Evolutionary conservation across 2,329 filamentous ascomycete species (phyloP), one percentile per base, ranked within the genome.

Genomic region (Blastomyces emzantsi): DNA sequence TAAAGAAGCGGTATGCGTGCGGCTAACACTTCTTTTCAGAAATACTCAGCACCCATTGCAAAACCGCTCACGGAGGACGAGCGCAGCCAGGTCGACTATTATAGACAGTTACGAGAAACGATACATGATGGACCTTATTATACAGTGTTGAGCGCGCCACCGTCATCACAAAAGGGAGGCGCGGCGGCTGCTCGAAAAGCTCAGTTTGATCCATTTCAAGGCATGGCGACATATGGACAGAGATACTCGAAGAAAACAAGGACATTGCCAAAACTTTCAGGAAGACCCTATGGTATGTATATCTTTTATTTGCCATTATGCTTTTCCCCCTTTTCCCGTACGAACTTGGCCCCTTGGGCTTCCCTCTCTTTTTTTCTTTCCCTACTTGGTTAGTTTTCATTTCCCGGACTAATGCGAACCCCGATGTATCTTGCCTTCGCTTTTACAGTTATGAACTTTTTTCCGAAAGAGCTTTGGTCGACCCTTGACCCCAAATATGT

Each of bases 121-220:
- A 80, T 84, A 64, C 83, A 85, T 68, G 81, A 85, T 57, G 85
- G 85, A 0, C 83, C 85, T 0, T 81, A 85, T 66, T 87, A 85
- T 73, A 81, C 82, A 0, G 77, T 83, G 22, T 76, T 85, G 5
- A 80, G 77, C 64, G 76, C 65, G 64, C 75, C 56, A 65, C 74
- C 54, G 70, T 74, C 25, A 69, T 74, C 56, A 64, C 28, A 47
- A 36, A 79, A 63, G 75, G 82, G 70, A 77, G 79, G 67, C 72
- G 77, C 67, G 73, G 73, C 66, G 65, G 74, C 61, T 43, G 63
- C 43, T 45, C 63, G 77, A 36, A 60, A 60, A 68, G 75, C 78
- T 69, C 79, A 80, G 25, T 83, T 86, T 69, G 83, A 87, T 71
- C 83, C 85, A 1, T 87, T 87, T 69, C 79, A 81, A 54, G 83